phyloP scores from a whole-genome alignment of 108 stramenopile genomes.

The Skeletonema tropicum region DNA sequence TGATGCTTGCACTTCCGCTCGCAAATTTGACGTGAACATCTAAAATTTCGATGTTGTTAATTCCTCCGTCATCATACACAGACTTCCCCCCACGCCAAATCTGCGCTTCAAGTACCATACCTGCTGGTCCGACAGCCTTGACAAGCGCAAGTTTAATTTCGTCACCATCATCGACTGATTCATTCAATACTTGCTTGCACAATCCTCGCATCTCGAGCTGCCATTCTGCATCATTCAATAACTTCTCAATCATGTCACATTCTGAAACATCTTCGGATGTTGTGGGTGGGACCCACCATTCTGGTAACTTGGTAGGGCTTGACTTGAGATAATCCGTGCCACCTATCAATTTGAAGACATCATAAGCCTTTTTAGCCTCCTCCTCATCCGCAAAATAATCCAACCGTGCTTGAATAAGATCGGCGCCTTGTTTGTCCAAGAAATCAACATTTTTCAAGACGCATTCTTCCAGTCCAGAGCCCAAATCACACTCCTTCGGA shows the following conservation, averaged over 20 bases:
- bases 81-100: background rate
- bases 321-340: background rate
- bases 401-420: background rate
- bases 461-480: constrained; percentile 6
- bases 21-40: constrained; percentile 13
- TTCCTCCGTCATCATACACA: background rate
- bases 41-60: background rate
- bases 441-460: constrained; percentile 7
- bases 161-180: background rate
- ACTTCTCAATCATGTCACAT: constrained; percentile 10
- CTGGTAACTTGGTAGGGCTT: constrained; percentile 3
- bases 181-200: background rate
- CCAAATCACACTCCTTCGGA: constrained; percentile 16
- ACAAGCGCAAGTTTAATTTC: constrained; percentile 6
- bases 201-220: constrained; percentile 7
- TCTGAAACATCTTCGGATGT: constrained; percentile 5
- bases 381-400: background rate
- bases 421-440: background rate
- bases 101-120: constrained; percentile 12
- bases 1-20: background rate
- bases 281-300: constrained; percentile 23
- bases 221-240: constrained; percentile 28
- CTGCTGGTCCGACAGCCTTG: constrained; percentile 18
- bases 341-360: constrained; percentile 9
- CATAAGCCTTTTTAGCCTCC: constrained; percentile 8